These are phyloP conservation scores for Aspergillus jensenii DNA, from an alignment of 2,329 filamentous ascomycete species.

Conservation along the genomic window DNA sequence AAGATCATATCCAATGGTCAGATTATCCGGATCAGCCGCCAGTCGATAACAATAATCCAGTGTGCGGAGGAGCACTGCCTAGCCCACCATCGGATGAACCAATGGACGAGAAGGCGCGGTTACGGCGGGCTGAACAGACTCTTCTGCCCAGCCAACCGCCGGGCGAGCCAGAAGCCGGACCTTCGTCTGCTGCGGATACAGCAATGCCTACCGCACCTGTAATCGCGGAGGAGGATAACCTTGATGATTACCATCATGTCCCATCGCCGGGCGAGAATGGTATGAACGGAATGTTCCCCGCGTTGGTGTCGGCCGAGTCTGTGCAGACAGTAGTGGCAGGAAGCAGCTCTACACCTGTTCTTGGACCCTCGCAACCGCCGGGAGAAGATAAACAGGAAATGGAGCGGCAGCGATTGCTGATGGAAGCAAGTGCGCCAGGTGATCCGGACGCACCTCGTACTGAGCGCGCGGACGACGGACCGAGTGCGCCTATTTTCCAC, in stretches of 20 bases:
- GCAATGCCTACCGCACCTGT: slow-evolving; percentile 46
- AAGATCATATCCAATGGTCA: slow-evolving; percentile 25
- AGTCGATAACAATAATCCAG: slow-evolving; percentile 19
- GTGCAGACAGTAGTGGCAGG: slow-evolving; percentile 32
- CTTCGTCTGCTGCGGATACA: slow-evolving; percentile 38
- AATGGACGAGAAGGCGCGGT: slow-evolving; percentile 77
- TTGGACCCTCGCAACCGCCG: slow-evolving; percentile 27
- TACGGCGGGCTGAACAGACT: slow-evolving; percentile 73
- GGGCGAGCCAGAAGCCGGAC: slow-evolving; percentile 43
- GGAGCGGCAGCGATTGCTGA: slow-evolving; percentile 64
- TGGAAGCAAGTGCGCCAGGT: slow-evolving; percentile 63
- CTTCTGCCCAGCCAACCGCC: slow-evolving; percentile 80
- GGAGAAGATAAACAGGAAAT: slow-evolving; percentile 78
- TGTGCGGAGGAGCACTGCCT: slow-evolving; percentile 26
- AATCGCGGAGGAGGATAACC: slow-evolving; percentile 51
- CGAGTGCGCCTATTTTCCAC: slow-evolving; percentile 61
- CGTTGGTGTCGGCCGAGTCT: slow-evolving; percentile 30
- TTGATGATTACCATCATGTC: slow-evolving; percentile 47
- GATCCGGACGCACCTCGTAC: slow-evolving; percentile 15
- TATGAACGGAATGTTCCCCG: slow-evolving; percentile 21
- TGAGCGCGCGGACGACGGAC: slow-evolving; percentile 27
- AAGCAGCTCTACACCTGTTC: slow-evolving; percentile 46
- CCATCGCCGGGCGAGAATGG: slow-evolving; percentile 22
- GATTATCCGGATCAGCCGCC: slow-evolving; percentile 29
- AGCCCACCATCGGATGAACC: slow-evolving; percentile 59